Evolutionary conservation across 1,284 basidiomycete genomes (phyloP), one percentile per base, ranked within the genome.

Genomic region (Sporisorium iseilematis-ciliati): DNA sequence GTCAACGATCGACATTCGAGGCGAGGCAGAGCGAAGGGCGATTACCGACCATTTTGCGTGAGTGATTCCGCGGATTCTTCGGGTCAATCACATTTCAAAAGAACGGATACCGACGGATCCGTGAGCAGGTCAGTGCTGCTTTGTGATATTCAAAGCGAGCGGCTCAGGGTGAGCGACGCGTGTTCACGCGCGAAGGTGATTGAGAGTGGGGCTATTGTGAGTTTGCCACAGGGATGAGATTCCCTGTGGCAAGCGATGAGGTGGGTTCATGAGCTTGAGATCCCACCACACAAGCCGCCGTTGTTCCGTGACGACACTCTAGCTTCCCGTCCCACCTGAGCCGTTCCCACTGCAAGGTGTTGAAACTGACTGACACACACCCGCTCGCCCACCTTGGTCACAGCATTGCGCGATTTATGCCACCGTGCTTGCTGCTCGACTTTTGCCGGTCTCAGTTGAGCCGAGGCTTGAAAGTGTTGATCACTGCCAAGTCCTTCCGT

Each of bases 21-120:
- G n/a, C n/a, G n/a, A n/a, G 35, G n/a, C 8, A 49, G 29, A 33
- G 48, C 26, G 48, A 49, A 25, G n/a, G n/a, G 26, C 48, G 48
- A 49, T 4, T 26, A 33, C 48, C 26, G 35, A 38, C 35, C 35
- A 38, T 16, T n/a, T n/a, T n/a, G 14, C 7, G 5, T 25, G 11
- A 49, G 12, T 10, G 48, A 1, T 20, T 31, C 48, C 48, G 48
- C 48, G 48, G 48, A 49, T 31, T 2, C 7, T 6, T 8, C 18
- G 8, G n/a, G n/a, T n/a, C n/a, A 18, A 29, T 29, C 8, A 20
- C 29, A 4, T n/a, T 49, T 31, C 3, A 2, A 2, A 18, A n/a
- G n/a, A 16, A 49, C 11, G 48, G 35, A 38, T 10, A 38, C 35
- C 35, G 35, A 38, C 35, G 35, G 12, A 38, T 38, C 35, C 35